phyloP scores from a whole-genome alignment of 2,329 filamentous ascomycete species.

The Dactylellina leptospora region DNA sequence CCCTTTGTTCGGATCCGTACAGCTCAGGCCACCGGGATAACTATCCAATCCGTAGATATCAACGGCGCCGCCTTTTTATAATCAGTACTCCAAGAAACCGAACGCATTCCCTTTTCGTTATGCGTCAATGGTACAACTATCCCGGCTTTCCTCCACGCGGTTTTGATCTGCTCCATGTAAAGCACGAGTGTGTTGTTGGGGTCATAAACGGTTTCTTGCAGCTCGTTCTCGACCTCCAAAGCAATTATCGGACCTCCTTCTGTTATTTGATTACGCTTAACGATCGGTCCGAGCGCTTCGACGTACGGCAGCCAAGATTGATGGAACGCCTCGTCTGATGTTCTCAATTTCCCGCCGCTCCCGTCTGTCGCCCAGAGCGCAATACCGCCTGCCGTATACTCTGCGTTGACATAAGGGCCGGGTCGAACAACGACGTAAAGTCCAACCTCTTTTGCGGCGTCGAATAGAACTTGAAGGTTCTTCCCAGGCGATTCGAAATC shows the following conservation, averaged over 20 bases:
- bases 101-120: constrained; percentile 66
- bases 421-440: constrained; percentile 66
- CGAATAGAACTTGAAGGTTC: constrained; percentile 65
- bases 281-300: constrained; percentile 62
- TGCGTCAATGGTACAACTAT: constrained; percentile 64
- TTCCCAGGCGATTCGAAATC: constrained; percentile 66
- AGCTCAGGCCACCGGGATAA: neutral
- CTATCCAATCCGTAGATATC: constrained; percentile 63
- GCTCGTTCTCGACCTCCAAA: constrained; percentile 65
- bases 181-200: constrained; percentile 63
- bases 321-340: constrained; percentile 62
- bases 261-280: constrained; percentile 64
- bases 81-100: constrained; percentile 66
- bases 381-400: constrained; percentile 64
- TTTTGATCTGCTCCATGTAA: constrained; percentile 66
- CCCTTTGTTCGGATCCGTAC: constrained; percentile 61
- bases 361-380: constrained; percentile 64
- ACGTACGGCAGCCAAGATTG: constrained; percentile 64
- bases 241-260: constrained; percentile 61
- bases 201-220: constrained; percentile 62
- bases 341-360: constrained; percentile 62
- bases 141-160: constrained; percentile 62
- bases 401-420: constrained; percentile 66
- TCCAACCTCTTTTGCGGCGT: constrained; percentile 65
- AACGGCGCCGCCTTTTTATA: constrained; percentile 68